These are phyloP conservation scores for Pelargonium fulgidum DNA, from an alignment of 441 rosid genomes.

Conservation along the genomic window DNA sequence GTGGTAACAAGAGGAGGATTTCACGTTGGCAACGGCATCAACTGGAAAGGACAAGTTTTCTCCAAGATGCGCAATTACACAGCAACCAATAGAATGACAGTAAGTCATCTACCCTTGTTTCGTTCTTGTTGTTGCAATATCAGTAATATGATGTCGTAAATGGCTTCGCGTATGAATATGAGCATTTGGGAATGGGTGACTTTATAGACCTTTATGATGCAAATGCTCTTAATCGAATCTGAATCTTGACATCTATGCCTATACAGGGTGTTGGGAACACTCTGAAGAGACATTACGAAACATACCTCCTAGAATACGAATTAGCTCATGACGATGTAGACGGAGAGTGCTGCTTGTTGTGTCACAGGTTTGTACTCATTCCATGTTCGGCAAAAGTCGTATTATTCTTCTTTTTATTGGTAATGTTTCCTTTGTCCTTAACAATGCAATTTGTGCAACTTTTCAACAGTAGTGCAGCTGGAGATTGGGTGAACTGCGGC, in stretches of 20 bases:
- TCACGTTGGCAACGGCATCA: slow-evolving; percentile 29
- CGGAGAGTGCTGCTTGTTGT: slow-evolving; percentile 29
- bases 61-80: slow-evolving; percentile 29
- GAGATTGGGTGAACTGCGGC: slow-evolving; percentile 4
- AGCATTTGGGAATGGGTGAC: too few relatives aligned
- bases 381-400: too few relatives aligned
- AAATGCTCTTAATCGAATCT: too few relatives aligned
- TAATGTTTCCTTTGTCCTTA: too few relatives aligned
- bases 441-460: too few relatives aligned
- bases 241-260: not conserved
- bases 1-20: slow-evolving; percentile 28
- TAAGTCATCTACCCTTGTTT: slow-evolving; percentile 7
- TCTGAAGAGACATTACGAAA: slow-evolving; percentile 4
- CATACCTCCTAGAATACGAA: slow-evolving; percentile 2
- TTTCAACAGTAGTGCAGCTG: not conserved
- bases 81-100: slow-evolving; percentile 25
- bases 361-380: slow-evolving; percentile 21
- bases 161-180: too few relatives aligned
- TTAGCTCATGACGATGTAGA: slow-evolving; percentile 16
- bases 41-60: slow-evolving; percentile 32
- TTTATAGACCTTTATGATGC: too few relatives aligned
- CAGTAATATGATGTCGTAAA: not conserved
- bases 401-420: too few relatives aligned
- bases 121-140: not conserved
- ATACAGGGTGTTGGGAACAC: too few relatives aligned